Evolutionary conservation across 2,329 filamentous ascomycete genomes (phyloP), one percentile per base, ranked within the genome.

Genomic region (Fusarium temperatum): DNA sequence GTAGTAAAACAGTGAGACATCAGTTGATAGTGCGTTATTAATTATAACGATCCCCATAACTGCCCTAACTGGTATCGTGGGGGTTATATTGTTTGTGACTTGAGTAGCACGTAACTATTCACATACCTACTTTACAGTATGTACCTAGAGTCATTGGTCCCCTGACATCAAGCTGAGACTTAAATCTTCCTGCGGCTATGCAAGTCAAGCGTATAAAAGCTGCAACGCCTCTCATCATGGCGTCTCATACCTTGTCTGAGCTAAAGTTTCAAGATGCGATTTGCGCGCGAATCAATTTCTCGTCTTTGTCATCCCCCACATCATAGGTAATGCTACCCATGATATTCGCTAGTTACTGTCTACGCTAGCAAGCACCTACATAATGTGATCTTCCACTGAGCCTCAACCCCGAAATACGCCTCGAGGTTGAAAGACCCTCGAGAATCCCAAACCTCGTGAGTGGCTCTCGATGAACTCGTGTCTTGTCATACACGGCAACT

Each of bases 281-380:
- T 20, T 38, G 35, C 51, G 51, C 72, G 44, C 76, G 66, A 78
- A 78, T 78, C 70, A 77, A 57, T 48, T 39, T 51, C 15, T 32
- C 18, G 24, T 56, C 39, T 75, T 75, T 78, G 74, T 77, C 66
- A 75, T 77, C 74, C 51, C 54, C 28, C 35, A 55, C 24, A 38
- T 32, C 24, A 41, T n/a, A 38, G 30, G 17, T 22, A 36, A 56
- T 45, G 24, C 20, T 35, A 26, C 32, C 26, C n/a, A 66, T 36
- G 18, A 32, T 60, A 58, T 68, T 57, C 41, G 53, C 28, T 26
- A 30, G 32, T 17, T 35, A 35, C 24, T 8, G 17, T n/a, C 32
- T 15, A 42, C 51, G 26, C 51, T 55, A 42, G 18, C 20, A 42
- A 4, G 24, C 13, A n/a, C 51, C 26, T 55, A n/a, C 30, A 51